Evolutionary conservation across 2,329 filamentous ascomycete genomes (phyloP), one percentile per base, ranked within the genome.

Genomic region (Conoideocrella luteorostrata): DNA sequence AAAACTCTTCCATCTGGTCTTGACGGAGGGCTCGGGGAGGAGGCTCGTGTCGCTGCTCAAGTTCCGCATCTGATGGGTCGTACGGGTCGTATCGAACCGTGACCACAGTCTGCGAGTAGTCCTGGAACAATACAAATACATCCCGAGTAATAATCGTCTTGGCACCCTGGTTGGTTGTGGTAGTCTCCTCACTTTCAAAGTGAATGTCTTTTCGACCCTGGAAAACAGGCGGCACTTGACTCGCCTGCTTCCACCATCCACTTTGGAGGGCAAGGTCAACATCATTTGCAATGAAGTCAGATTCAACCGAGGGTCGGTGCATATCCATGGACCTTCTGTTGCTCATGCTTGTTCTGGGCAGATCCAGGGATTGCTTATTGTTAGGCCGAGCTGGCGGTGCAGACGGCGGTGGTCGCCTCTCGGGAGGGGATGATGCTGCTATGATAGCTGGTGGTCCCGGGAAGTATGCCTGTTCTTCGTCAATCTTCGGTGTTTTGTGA

Each of bases 91-190:
- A 97, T 40, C 76, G 82, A 15, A 83, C 86, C 0, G 84, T 88
- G 56, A 98, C 78, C 50, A 94, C 75, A 0, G 91, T 97, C 61
- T 97, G 93, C 15, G 90, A 96, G 64, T 98, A 98, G 66, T 98
- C 93, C 56, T 89, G 83, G 69, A 88, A 98, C 7, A 98, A 69
- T n/a, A 97, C 72, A 54, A 85, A 93, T 33, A 96, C 75, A 47
- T 90, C 82, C 52, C 90, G 90, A 6, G 84, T 86, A 17, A 95
- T 70, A 1, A 75, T 76, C 1, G 80, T 80, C 60, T 82, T 84
- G 21, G 86, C 82, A 22, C 84, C 83, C 12, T 82, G 78, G 50
- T 82, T 82, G 10, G 77, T 75, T 12, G 83, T 77, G 6, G 76
- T 82, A 2, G 82, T 80, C 59, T 96, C 88, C 51, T 95, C 87